Evolutionary conservation across 179 eudicot genomes (phyloP).

Genomic region (Silene coronaria): DNA sequence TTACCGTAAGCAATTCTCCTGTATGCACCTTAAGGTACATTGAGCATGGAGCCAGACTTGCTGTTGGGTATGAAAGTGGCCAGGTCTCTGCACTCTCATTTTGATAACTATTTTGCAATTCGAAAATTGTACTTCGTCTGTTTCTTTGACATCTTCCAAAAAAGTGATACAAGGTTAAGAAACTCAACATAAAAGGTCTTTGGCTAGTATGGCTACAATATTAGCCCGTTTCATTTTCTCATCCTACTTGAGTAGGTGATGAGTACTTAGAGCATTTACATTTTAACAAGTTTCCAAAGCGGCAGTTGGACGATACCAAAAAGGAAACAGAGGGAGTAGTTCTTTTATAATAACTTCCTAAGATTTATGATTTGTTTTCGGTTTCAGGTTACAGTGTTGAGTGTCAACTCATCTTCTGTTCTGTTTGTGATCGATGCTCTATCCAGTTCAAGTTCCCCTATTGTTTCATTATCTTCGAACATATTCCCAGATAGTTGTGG

Average conservation of each 20-base stretch:
- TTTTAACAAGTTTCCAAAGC: not conserved
- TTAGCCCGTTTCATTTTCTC: not conserved
- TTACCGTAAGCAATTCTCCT: constrained; percentile 45
- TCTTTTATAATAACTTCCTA: not conserved
- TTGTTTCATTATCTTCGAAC: constrained; percentile 45
- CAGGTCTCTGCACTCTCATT: constrained; percentile 41
- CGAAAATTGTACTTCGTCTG: not conserved
- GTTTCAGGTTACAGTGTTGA: constrained; percentile 75
- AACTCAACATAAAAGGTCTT: not conserved
- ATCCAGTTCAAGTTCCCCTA: constrained; percentile 41
- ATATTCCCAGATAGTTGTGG: constrained; percentile 24
- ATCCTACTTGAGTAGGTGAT: not conserved
- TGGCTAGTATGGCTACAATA: not conserved
- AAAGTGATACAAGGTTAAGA: not conserved
- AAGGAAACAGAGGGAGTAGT: not conserved
- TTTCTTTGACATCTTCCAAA: not conserved
- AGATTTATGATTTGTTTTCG: constrained; percentile 18
- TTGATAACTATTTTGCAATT: not conserved
- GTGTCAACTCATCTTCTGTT: constrained; percentile 44
- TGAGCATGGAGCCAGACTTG: constrained; percentile 57
- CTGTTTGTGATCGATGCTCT: constrained; percentile 42
- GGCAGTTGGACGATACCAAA: not conserved
- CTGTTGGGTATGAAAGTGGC: constrained; percentile 65
- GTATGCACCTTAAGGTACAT: constrained; percentile 50
- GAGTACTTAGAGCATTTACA: not conserved